Conservation (phyloP, 495 filamentous ascomycete species). For the Glutinoglossum americanum region DNA sequence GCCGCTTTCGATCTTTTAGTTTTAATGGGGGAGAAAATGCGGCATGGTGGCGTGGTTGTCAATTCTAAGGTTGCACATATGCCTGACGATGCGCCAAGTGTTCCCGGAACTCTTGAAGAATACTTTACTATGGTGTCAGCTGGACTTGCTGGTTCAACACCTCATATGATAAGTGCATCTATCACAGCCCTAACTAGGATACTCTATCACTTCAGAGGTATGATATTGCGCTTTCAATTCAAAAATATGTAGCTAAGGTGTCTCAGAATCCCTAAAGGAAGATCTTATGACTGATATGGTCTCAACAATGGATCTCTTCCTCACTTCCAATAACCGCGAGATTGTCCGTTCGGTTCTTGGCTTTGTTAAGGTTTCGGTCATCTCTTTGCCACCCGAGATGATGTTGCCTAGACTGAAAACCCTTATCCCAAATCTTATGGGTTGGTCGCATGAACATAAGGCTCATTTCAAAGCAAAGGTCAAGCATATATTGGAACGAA, state of each 20-base stretch:
- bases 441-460: conserved; percentile 95
- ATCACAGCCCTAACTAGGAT: conserved; percentile 82
- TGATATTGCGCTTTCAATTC: neutral
- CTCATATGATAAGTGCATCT: conserved; percentile 87
- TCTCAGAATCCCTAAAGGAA: neutral
- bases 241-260: neutral
- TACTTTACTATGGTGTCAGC: conserved; percentile 97
- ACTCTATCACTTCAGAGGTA: conserved; percentile 57
- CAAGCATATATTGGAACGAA: conserved; percentile 87
- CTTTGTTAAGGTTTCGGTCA: conserved; percentile 88
- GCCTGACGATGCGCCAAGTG: conserved; percentile 54
- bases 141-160: conserved; percentile 71
- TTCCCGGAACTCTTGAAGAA: conserved; percentile 63
- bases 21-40: conserved; percentile 64
- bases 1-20: conserved; percentile 82
- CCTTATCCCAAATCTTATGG: conserved; percentile 73
- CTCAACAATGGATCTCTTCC: conserved; percentile 79
- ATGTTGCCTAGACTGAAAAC: conserved; percentile 50
- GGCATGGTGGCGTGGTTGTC: conserved; percentile 49
- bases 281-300: conserved; percentile 46
- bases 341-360: conserved; percentile 83
- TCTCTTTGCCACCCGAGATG: conserved; percentile 54
- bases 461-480: conserved; percentile 88
- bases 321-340: conserved; percentile 86
- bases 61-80: conserved; percentile 74